Evolutionary conservation across 2,329 filamentous ascomycete species (phyloP).

Genomic region (Trichoderma hamatum): DNA sequence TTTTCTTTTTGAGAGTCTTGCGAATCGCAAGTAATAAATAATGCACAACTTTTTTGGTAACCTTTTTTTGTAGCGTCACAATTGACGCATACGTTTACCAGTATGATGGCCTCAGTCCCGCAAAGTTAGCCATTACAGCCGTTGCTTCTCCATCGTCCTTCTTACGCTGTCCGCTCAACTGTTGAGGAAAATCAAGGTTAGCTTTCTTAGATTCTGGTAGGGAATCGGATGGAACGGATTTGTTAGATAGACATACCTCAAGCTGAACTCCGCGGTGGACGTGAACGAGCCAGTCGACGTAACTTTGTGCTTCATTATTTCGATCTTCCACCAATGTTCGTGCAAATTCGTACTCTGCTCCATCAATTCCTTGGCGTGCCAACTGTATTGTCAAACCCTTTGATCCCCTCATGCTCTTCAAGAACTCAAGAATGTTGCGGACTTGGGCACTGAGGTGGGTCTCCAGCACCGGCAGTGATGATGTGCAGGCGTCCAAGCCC

Average conservation of each 20-base stretch:
- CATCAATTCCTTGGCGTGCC: conserved; percentile 88
- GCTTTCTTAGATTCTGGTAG: neutral
- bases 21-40: neutral
- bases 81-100: conserved; percentile 48
- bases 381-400: conserved; percentile 90
- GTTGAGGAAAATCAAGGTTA: conserved; percentile 11
- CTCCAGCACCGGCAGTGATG: conserved; percentile 78
- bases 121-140: conserved; percentile 58
- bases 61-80: conserved; percentile 24
- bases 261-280: conserved; percentile 91
- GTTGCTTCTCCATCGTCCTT: conserved; percentile 58
- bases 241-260: conserved; percentile 60
- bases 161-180: conserved; percentile 72
- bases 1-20: neutral
- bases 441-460: conserved; percentile 95
- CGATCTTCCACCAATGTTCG: conserved; percentile 88
- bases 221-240: neutral
- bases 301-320: conserved; percentile 96
- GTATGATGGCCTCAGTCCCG: conserved; percentile 62
- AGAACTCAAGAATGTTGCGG: conserved; percentile 87
- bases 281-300: conserved; percentile 97
- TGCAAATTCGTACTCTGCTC: conserved; percentile 95
- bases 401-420: conserved; percentile 76
- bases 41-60: neutral
- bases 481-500: conserved; percentile 78